These are phyloP conservation scores for Malus hybrid DNA, from an alignment of 331 rosid species.

Conservation along the genomic window DNA sequence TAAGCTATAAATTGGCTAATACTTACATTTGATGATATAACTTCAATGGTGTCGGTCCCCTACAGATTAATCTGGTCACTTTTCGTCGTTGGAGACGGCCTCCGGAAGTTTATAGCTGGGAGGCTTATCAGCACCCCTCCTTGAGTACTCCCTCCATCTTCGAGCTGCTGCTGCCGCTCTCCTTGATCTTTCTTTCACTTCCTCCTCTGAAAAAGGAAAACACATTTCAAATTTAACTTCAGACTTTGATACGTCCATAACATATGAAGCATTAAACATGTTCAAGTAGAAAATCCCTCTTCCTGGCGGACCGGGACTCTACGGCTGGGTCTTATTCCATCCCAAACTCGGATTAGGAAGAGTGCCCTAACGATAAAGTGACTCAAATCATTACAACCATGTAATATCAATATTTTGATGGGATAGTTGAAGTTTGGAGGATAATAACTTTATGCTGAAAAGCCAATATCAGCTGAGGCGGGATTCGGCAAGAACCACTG, in stretches of 20 bases:
- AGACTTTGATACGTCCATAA: background rate
- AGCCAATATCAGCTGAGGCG: background rate
- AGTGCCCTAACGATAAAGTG: background rate
- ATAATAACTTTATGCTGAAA: background rate
- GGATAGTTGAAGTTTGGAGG: background rate
- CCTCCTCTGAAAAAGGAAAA: slow-evolving; percentile 49
- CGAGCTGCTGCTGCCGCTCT: slow-evolving; percentile 89
- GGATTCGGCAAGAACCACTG: background rate
- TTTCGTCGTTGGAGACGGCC: slow-evolving; percentile 38
- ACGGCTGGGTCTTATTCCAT: no score
- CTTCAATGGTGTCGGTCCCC: background rate
- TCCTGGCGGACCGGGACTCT: no score
- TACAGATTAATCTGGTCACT: slow-evolving; percentile 25
- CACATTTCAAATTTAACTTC: background rate
- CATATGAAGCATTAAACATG: background rate
- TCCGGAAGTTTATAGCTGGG: slow-evolving; percentile 91
- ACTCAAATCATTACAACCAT: background rate
- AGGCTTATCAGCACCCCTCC: slow-evolving; percentile 76
- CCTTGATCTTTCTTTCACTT: slow-evolving; percentile 59
- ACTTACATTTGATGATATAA: slow-evolving; percentile 20
- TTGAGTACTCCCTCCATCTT: slow-evolving; percentile 95
- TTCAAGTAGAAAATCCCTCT: background rate
- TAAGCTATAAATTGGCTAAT: slow-evolving; percentile 11
- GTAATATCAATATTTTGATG: background rate
- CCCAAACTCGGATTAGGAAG: no score